Evolutionary conservation across 331 rosid genomes (phyloP).

Genomic region (Erythrophleum ivorense): DNA sequence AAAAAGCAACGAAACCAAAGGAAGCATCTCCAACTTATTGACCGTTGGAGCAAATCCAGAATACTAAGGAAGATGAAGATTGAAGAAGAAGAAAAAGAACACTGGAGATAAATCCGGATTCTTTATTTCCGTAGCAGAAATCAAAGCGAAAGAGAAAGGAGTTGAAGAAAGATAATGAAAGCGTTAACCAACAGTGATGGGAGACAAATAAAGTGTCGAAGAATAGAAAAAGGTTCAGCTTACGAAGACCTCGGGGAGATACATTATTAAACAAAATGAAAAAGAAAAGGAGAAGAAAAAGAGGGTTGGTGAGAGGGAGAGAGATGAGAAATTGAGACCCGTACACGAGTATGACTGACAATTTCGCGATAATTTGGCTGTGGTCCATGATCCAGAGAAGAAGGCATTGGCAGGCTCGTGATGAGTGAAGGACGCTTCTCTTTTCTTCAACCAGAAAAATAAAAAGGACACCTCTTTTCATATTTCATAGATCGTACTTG

Average conservation of each 20-base stretch:
- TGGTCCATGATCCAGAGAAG: neutral
- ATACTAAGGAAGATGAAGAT: neutral
- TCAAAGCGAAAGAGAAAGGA: constrained; percentile 40
- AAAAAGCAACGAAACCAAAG: constrained; percentile 45
- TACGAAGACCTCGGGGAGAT: constrained; percentile 41
- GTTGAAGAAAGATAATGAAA: constrained; percentile 15
- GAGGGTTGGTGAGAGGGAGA: constrained; percentile 36
- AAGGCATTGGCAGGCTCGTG: neutral
- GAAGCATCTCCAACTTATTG: constrained; percentile 48
- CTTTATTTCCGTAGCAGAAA: constrained; percentile 37
- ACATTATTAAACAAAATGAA: neutral
- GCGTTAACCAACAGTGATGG: constrained; percentile 37
- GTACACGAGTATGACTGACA: constrained; percentile 6
- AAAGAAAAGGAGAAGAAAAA: neutral
- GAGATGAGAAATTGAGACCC: constrained; percentile 19
- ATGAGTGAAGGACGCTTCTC: neutral
- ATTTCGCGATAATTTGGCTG: constrained; percentile 38
- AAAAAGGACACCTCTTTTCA: neutral
- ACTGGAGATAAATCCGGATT: constrained; percentile 6
- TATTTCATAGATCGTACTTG: neutral
- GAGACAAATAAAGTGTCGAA: constrained; percentile 6
- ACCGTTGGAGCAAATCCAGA: constrained; percentile 47
- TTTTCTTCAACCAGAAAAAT: neutral
- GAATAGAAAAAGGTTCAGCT: constrained; percentile 45
- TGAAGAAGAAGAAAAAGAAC: constrained; percentile 25